Percentiles rank a stretch among this genome's conserved stretches.
Conservation (phyloP, 768 basidiomycete species). For the Tephrocybe sp. region DNA sequence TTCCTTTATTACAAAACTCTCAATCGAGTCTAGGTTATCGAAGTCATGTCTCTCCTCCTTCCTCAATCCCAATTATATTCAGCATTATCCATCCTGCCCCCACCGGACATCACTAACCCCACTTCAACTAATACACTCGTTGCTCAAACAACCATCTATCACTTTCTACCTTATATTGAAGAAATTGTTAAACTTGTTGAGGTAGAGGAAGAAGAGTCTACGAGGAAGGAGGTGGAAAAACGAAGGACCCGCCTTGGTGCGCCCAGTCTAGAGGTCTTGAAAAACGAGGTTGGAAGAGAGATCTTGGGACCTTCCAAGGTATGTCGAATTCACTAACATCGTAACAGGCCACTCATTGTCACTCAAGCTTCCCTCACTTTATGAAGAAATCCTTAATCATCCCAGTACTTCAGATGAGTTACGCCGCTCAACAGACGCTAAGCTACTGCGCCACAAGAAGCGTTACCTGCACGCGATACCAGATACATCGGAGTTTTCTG, state of each 20-base stretch:
- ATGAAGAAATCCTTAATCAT: slow-evolving; percentile 80
- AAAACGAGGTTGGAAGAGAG: slow-evolving; percentile 66
- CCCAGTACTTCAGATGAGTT: slow-evolving; percentile 75
- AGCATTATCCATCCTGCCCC: slow-evolving; percentile 65
- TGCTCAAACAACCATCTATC: slow-evolving; percentile 63
- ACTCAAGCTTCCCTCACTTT: slow-evolving; percentile 67
- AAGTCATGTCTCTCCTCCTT: slow-evolving; percentile 68
- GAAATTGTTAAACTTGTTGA: slow-evolving; percentile 71
- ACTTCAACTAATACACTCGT: slow-evolving; percentile 55
- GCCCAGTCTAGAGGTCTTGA: slow-evolving; percentile 54
- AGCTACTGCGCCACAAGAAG: slow-evolving; percentile 66
- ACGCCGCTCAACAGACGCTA: slow-evolving; percentile 77
- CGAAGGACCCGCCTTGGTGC: slow-evolving; percentile 78
- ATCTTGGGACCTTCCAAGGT: slow-evolving; percentile 65
- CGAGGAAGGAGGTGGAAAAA: slow-evolving; percentile 72
- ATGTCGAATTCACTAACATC: slow-evolving; percentile 11
- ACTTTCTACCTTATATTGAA: slow-evolving; percentile 69
- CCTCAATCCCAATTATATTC: slow-evolving; percentile 68
- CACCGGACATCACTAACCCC: slow-evolving; percentile 77
- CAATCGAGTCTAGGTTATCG: slow-evolving; percentile 64
- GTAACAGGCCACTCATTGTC: slow-evolving; percentile 9
- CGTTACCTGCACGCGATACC: slow-evolving; percentile 65
- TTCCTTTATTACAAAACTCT: too few species aligned
- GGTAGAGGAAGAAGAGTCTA: slow-evolving; percentile 52
- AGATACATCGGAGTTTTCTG: slow-evolving; percentile 26